These are phyloP conservation scores for Aspergillus tamarii DNA, from an alignment of 2,329 filamentous ascomycete species.

Conservation along the genomic window DNA sequence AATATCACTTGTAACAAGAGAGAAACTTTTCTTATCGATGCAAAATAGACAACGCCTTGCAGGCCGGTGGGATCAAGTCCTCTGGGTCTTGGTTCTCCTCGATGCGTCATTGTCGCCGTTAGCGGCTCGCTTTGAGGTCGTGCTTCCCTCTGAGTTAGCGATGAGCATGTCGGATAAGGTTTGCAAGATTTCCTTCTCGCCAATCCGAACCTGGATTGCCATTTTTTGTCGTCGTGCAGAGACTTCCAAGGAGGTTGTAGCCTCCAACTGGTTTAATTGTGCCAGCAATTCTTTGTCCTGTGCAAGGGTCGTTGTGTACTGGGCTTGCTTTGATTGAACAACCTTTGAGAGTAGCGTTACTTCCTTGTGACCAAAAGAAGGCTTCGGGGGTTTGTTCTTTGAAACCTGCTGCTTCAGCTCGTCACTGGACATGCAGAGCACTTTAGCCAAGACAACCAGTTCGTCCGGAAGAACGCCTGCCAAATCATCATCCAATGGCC, in stretches of 20 bases:
- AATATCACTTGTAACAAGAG: constrained; percentile 37
- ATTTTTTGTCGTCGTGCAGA: constrained; percentile 50
- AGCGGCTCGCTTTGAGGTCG: constrained; percentile 35
- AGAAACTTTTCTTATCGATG: constrained; percentile 22
- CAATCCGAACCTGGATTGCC: constrained; percentile 69
- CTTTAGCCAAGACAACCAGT: constrained; percentile 42
- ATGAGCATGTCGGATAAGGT: constrained; percentile 52
- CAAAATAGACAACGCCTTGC: constrained; percentile 3
- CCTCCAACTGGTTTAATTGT: constrained; percentile 33
- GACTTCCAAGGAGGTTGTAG: constrained; percentile 39
- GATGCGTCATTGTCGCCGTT: constrained; percentile 27
- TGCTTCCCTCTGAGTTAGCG: constrained; percentile 7
- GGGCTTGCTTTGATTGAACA: constrained; percentile 39
- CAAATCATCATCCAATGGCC: constrained; percentile 34
- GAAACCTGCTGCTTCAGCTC: constrained; percentile 37
- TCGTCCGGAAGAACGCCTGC: constrained; percentile 43
- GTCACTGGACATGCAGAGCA: constrained; percentile 35
- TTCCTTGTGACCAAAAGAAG: constrained; percentile 30
- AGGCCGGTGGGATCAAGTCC: constrained; percentile 20
- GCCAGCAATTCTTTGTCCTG: constrained; percentile 52
- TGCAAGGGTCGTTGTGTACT: constrained; percentile 59
- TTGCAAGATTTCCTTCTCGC: constrained; percentile 70
- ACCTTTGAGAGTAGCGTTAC: constrained; percentile 38
- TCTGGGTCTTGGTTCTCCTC: constrained; percentile 33
- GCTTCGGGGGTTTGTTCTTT: constrained; percentile 43